Percentiles rank a stretch among this genome's conserved stretches.
phyloP scores from a whole-genome alignment of 129 eudicot genomes.

The Ambrosia artemisiifolia region DNA sequence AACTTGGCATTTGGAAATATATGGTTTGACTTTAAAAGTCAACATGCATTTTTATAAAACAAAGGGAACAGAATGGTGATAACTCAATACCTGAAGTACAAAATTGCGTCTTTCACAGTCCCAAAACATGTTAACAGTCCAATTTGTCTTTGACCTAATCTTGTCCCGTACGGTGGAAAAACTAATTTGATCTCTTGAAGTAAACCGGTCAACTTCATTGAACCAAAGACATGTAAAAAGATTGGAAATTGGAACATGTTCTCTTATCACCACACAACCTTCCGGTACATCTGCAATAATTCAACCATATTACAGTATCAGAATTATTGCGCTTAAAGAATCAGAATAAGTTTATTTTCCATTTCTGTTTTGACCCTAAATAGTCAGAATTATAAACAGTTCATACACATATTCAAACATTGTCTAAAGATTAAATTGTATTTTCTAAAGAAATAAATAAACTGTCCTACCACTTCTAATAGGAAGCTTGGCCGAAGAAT shows the following conservation, averaged over 20 bases:
- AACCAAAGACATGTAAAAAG: constrained; percentile 89
- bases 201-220: constrained; percentile 92
- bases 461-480: constrained; percentile 69
- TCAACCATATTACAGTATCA: background rate
- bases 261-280: constrained; percentile 86
- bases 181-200: constrained; percentile 87
- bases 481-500: constrained; percentile 73
- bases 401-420: background rate
- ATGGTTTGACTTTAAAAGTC: constrained; percentile 22
- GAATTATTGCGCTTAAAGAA: background rate
- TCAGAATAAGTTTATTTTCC: background rate
- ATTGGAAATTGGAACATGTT: constrained; percentile 77
- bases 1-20: background rate
- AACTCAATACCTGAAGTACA: constrained; percentile 62
- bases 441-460: background rate
- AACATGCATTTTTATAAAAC: background rate
- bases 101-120: constrained; percentile 90
- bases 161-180: constrained; percentile 88
- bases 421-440: background rate
- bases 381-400: background rate
- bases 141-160: constrained; percentile 62
- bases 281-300: constrained; percentile 77
- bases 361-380: background rate
- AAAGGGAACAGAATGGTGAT: constrained; percentile 7
- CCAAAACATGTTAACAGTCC: constrained; percentile 86